Conservation (phyloP, 768 basidiomycete species). For the Hydnum rufescens region DNA sequence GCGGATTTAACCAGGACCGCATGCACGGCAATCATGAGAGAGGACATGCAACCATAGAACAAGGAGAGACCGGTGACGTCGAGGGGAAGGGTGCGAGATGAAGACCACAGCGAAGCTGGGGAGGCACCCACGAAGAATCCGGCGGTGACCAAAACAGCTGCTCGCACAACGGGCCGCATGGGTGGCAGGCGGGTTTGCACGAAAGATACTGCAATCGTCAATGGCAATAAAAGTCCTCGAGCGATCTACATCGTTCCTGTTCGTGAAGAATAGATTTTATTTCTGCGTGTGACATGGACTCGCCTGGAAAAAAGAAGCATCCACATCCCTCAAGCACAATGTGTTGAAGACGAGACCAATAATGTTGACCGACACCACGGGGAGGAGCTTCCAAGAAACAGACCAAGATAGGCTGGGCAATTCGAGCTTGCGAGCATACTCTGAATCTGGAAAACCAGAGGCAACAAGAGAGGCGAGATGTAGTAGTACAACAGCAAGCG, state of each 20-base stretch:
- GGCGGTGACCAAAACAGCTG: slow-evolving; percentile 41
- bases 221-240: slow-evolving; percentile 59
- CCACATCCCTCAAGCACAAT: slow-evolving; percentile 58
- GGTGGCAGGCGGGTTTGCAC: slow-evolving; percentile 36
- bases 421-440: slow-evolving; percentile 33
- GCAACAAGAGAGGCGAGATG: too few relatives aligned
- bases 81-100: not conserved
- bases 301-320: slow-evolving; percentile 68
- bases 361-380: slow-evolving; percentile 24
- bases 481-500: slow-evolving; percentile 45
- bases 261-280: not conserved
- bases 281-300: not conserved
- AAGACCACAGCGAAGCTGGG: slow-evolving; percentile 14
- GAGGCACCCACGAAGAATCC: slow-evolving; percentile 64
- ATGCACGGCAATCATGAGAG: slow-evolving; percentile 54
- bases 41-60: slow-evolving; percentile 49
- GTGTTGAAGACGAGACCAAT: slow-evolving; percentile 62
- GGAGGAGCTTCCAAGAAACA: not conserved
- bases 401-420: not conserved
- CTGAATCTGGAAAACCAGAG: too few relatives aligned
- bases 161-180: slow-evolving; percentile 32
- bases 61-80: slow-evolving; percentile 16
- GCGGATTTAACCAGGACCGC: slow-evolving; percentile 57
- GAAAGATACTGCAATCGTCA: slow-evolving; percentile 58
- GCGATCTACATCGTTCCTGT: slow-evolving; percentile 35